Evolutionary conservation across 768 basidiomycete species (phyloP).

Genomic region (Auriscalpium vulgare): DNA sequence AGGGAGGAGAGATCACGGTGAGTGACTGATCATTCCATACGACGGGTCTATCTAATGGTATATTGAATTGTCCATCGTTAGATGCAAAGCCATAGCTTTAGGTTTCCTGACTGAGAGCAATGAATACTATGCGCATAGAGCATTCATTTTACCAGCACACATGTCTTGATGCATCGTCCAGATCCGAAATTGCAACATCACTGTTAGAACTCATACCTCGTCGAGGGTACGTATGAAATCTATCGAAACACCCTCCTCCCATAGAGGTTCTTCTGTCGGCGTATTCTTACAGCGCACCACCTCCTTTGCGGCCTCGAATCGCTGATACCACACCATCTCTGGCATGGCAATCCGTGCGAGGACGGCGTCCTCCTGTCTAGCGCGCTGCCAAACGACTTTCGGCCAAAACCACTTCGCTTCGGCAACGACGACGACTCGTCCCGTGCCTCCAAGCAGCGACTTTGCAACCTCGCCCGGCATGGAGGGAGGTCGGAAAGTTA

Average conservation of each 20-base stretch:
- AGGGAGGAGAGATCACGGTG: slow-evolving; percentile 92
- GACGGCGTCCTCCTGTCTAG: slow-evolving; percentile 4
- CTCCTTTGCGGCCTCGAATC: not conserved
- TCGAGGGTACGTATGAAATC: slow-evolving; percentile 15
- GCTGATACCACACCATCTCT: slow-evolving; percentile 12
- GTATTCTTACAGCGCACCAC: not conserved
- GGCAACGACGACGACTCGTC: slow-evolving; percentile 28
- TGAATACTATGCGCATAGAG: too few relatives aligned
- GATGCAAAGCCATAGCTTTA: slow-evolving; percentile 84
- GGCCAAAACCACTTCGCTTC: slow-evolving; percentile 43
- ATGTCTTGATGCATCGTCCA: too few relatives aligned
- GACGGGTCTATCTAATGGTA: not conserved
- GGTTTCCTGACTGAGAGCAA: slow-evolving; percentile 46
- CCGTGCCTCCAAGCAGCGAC: slow-evolving; percentile 11
- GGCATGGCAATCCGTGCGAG: slow-evolving; percentile 6
- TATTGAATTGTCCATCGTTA: slow-evolving; percentile 20
- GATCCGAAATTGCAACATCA: not conserved
- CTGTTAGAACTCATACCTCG: slow-evolving; percentile 5
- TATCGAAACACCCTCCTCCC: slow-evolving; percentile 7
- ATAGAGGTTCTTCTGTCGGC: not conserved
- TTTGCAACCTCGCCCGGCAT: slow-evolving; percentile 34
- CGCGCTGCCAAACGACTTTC: slow-evolving; percentile 25
- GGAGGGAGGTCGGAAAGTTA: slow-evolving; percentile 36
- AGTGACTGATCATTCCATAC: not conserved
- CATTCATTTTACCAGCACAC: too few relatives aligned